A percentile compares a stretch with the other conserved stretches of the same genome.
Conservation (phyloP, 2,329 filamentous ascomycete genomes). For the Cladophialophora chaetospira region DNA sequence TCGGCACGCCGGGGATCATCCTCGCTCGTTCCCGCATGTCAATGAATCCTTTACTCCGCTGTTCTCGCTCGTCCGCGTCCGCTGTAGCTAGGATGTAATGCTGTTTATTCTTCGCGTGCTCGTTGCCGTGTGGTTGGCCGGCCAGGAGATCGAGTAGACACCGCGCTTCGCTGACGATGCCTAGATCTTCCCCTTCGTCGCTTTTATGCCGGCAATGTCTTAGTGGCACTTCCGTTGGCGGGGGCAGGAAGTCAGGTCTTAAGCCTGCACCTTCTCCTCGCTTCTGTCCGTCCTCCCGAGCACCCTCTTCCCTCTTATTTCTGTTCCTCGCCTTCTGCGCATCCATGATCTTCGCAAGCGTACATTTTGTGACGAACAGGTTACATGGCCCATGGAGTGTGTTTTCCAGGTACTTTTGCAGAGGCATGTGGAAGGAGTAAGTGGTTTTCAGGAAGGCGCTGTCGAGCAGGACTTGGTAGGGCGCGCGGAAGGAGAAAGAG, state of each 20-base stretch:
- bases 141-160: conserved; percentile 48
- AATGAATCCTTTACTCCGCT: conserved; percentile 38
- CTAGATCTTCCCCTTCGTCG: conserved; percentile 39
- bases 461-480: conserved; percentile 90
- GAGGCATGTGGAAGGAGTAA: conserved; percentile 83
- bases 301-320: conserved; percentile 24
- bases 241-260: conserved; percentile 48
- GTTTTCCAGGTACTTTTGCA: conserved; percentile 73
- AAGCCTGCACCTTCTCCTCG: conserved; percentile 32
- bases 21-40: conserved; percentile 45
- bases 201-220: conserved; percentile 52
- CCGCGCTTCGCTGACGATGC: conserved; percentile 35
- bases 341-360: conserved; percentile 46
- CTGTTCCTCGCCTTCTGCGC: neutral
- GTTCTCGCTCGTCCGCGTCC: conserved; percentile 39
- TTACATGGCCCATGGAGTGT: conserved; percentile 88
- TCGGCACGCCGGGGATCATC: conserved; percentile 50
- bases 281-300: no score
- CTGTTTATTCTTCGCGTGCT: conserved; percentile 49
- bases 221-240: conserved; percentile 47
- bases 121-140: conserved; percentile 36
- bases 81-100: conserved; percentile 51
- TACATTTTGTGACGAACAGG: conserved; percentile 76
- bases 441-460: conserved; percentile 82
- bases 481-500: conserved; percentile 86